phyloP scores from a whole-genome alignment of 2,329 filamentous ascomycete species.

The Aspergillus quadricinctus region DNA sequence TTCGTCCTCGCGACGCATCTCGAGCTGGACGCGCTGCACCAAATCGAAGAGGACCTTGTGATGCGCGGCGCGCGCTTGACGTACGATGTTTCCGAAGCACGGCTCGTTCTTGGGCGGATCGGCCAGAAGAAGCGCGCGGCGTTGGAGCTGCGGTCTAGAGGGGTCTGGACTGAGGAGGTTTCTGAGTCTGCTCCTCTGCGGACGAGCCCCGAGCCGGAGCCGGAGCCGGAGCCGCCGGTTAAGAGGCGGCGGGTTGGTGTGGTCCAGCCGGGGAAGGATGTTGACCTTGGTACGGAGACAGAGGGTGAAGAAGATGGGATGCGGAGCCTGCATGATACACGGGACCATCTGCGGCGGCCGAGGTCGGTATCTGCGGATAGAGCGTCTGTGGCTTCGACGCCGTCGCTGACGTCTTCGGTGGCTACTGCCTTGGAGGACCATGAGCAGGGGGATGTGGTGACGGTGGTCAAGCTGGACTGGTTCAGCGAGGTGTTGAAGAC shows the following conservation, averaged over 20 bases:
- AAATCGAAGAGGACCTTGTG: constrained; percentile 61
- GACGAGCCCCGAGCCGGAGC: background rate
- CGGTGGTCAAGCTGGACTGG: constrained; percentile 54
- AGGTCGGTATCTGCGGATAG: background rate
- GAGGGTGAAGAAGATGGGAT: constrained; percentile 24
- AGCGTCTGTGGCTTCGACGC: background rate
- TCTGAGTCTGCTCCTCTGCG: background rate
- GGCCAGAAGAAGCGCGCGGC: constrained; percentile 64
- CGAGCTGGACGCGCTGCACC: constrained; percentile 56
- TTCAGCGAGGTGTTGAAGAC: constrained; percentile 45
- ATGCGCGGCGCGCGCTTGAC: constrained; percentile 57
- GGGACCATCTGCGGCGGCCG: constrained; percentile 7
- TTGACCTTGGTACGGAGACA: constrained; percentile 30
- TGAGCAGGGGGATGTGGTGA: constrained; percentile 32
- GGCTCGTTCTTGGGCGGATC: constrained; percentile 70
- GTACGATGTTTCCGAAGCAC: constrained; percentile 66
- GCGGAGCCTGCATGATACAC: constrained; percentile 9
- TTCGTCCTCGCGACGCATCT: constrained; percentile 72
- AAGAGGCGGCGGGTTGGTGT: constrained; percentile 26
- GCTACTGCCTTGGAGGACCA: constrained; percentile 3
- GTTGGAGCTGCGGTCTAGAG: constrained; percentile 70
- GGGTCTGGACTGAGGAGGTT: constrained; percentile 49
- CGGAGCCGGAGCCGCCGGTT: constrained; percentile 7
- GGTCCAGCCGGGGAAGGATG: constrained; percentile 5
- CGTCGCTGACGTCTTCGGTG: background rate